Evolutionary conservation across 202 grass and related monocot genomes (phyloP).

Genomic region (Bolboschoenoplectus hybrid): DNA sequence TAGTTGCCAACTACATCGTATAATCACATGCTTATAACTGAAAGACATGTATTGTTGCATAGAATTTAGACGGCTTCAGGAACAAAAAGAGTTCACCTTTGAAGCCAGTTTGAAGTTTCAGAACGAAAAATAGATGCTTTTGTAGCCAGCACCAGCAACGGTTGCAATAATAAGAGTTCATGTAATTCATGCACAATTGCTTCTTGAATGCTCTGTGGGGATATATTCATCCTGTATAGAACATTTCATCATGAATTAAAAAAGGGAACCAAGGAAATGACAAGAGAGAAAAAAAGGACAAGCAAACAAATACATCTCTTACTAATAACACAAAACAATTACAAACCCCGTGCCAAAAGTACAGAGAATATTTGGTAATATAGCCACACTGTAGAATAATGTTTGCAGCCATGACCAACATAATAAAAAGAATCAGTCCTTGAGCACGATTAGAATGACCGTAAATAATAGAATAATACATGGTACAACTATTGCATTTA

Average conservation of each 20-base stretch:
- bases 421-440: neutral
- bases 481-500: neutral
- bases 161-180: conserved; percentile 67
- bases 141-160: conserved; percentile 75
- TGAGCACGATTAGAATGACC: neutral
- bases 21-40: conserved; percentile 26
- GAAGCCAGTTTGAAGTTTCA: conserved; percentile 52
- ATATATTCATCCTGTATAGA: conserved; percentile 56
- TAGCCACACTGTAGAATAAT: conserved; percentile 28
- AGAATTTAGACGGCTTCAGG: neutral
- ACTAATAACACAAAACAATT: neutral
- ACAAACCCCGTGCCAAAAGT: conserved; percentile 17
- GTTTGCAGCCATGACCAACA: neutral
- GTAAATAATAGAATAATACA: neutral
- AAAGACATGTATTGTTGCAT: conserved; percentile 8
- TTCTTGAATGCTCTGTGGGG: conserved; percentile 61
- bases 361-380: conserved; percentile 16
- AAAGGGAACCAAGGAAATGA: conserved; percentile 25
- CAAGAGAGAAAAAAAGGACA: conserved; percentile 4
- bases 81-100: conserved; percentile 48
- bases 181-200: conserved; percentile 69
- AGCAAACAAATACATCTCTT: conserved; percentile 30
- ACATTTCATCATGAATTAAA: conserved; percentile 35
- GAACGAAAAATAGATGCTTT: conserved; percentile 67
- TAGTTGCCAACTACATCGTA: conserved; percentile 39